Conservation (phyloP, 1,284 basidiomycete species). For the Sphagnurus paluster region DNA sequence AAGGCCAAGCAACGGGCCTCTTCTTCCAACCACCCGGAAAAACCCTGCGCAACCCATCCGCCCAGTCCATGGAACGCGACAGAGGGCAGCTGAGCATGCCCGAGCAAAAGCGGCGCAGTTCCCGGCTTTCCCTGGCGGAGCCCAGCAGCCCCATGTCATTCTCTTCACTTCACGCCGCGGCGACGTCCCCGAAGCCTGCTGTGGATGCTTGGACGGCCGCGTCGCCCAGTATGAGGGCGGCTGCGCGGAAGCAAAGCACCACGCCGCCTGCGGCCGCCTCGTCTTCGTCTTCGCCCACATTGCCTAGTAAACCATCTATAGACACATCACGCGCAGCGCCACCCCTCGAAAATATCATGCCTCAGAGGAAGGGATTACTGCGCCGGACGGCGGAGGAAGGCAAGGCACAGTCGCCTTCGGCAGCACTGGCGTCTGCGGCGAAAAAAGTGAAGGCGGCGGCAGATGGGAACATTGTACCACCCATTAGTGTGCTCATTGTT, state of each 20-base stretch:
- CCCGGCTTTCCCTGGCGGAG: constrained; percentile 16
- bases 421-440: constrained; percentile 18
- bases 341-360: constrained; percentile 14
- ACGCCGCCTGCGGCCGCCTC: constrained; percentile 5
- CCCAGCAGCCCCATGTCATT: constrained; percentile 19
- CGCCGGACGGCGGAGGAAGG: constrained; percentile 10
- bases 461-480: constrained; percentile 76
- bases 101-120: constrained; percentile 23
- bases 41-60: constrained; percentile 32
- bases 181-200: constrained; percentile 14
- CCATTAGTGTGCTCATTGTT: constrained; percentile 94
- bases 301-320: constrained; percentile 6
- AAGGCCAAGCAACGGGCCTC: constrained; percentile 91
- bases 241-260: constrained; percentile 13
- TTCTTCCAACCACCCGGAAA: constrained; percentile 85
- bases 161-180: constrained; percentile 26
- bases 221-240: constrained; percentile 2
- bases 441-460: constrained; percentile 29
- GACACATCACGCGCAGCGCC: constrained; percentile 10
- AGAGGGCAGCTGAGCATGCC: constrained; percentile 35
- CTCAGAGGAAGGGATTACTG: constrained; percentile 7
- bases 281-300: not conserved
- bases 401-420: constrained; percentile 7
- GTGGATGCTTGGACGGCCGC: not conserved
- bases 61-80: constrained; percentile 41